A percentile compares a stretch with the other conserved stretches of the same genome.
Evolutionary conservation across 495 filamentous ascomycete genomes (phyloP).

Genomic region (Lindgomyces ingoldianus): DNA sequence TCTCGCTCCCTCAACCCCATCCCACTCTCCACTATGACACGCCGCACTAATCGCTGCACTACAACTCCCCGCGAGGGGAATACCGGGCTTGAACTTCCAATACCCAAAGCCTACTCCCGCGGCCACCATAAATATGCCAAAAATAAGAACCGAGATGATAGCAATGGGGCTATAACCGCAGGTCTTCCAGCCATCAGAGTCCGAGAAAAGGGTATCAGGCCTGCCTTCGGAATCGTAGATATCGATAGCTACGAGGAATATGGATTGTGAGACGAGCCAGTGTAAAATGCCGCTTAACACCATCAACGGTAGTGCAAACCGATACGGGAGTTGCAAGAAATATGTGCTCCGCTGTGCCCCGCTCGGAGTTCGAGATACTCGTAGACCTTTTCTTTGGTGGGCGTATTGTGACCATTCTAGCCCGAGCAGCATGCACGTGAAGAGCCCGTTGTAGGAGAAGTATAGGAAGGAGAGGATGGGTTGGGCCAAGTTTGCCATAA

Average conservation of each 20-base stretch:
- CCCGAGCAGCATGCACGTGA: slow-evolving; percentile 20
- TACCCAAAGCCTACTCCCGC: not conserved
- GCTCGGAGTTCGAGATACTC: slow-evolving; percentile 9
- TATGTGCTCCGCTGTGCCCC: slow-evolving; percentile 28
- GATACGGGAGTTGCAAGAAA: slow-evolving; percentile 32
- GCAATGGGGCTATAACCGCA: slow-evolving; percentile 17
- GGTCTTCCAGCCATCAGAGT: not conserved
- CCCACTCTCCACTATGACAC: slow-evolving; percentile 10
- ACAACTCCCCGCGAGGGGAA: slow-evolving; percentile 11
- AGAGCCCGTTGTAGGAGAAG: slow-evolving; percentile 27
- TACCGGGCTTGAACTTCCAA: not conserved
- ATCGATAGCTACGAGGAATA: slow-evolving; percentile 27
- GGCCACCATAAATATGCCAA: not conserved
- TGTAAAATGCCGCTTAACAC: slow-evolving; percentile 14
- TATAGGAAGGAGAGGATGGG: slow-evolving; percentile 25
- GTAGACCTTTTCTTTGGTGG: slow-evolving; percentile 17
- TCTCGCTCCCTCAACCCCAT: not conserved
- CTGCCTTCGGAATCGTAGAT: not conserved
- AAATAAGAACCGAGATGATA: slow-evolving; percentile 2
- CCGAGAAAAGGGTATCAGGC: not conserved
- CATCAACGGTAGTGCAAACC: slow-evolving; percentile 26
- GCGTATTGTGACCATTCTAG: slow-evolving; percentile 20
- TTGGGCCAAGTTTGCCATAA: not conserved
- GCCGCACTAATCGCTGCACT: slow-evolving; percentile 21
- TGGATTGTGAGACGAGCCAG: slow-evolving; percentile 29